Conservation (phyloP, 2,329 filamentous ascomycete species). For the Fusarium dimerum region DNA sequence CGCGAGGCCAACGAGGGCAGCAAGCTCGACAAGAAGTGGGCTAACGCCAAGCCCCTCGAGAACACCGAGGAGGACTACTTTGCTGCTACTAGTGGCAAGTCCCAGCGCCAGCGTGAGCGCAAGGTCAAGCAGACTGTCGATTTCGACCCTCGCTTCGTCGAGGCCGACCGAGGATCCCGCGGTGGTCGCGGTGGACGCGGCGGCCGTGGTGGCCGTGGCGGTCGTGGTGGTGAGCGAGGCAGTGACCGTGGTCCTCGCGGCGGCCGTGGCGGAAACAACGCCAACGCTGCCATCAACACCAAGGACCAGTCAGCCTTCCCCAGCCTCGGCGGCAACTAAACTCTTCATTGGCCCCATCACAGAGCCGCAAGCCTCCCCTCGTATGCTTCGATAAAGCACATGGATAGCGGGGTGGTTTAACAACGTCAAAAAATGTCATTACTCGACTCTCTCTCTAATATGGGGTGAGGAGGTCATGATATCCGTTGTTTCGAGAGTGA, state of each 20-base stretch:
- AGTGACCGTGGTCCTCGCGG: slow-evolving; percentile 42
- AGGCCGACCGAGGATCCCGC: slow-evolving; percentile 62
- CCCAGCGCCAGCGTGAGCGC: slow-evolving; percentile 81
- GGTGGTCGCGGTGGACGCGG: slow-evolving; percentile 50
- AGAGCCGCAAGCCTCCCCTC: slow-evolving; percentile 16
- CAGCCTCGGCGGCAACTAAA: slow-evolving; percentile 58
- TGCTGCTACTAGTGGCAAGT: slow-evolving; percentile 72
- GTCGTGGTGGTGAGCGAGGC: slow-evolving; percentile 46
- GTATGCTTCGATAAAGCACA: slow-evolving; percentile 16
- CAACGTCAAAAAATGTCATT: slow-evolving; percentile 19
- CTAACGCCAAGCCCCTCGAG: slow-evolving; percentile 71
- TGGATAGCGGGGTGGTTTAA: slow-evolving; percentile 12
- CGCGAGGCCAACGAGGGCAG: slow-evolving; percentile 92
- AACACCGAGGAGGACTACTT: slow-evolving; percentile 80
- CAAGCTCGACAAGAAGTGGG: slow-evolving; percentile 91
- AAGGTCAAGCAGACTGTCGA: slow-evolving; percentile 90
- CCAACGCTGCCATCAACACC: slow-evolving; percentile 52
- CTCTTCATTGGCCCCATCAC: slow-evolving; percentile 17
- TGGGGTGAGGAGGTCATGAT: slow-evolving; percentile 21
- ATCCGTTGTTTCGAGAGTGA: slow-evolving; percentile 31
- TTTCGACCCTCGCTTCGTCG: slow-evolving; percentile 81
- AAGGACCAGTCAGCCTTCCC: slow-evolving; percentile 61
- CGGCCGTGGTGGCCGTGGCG: slow-evolving; percentile 43
- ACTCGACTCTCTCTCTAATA: slow-evolving; percentile 9
- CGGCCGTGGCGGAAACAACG: slow-evolving; percentile 28